phyloP scores from a whole-genome alignment of 345 rosid genomes.

The Ricinus communis region DNA sequence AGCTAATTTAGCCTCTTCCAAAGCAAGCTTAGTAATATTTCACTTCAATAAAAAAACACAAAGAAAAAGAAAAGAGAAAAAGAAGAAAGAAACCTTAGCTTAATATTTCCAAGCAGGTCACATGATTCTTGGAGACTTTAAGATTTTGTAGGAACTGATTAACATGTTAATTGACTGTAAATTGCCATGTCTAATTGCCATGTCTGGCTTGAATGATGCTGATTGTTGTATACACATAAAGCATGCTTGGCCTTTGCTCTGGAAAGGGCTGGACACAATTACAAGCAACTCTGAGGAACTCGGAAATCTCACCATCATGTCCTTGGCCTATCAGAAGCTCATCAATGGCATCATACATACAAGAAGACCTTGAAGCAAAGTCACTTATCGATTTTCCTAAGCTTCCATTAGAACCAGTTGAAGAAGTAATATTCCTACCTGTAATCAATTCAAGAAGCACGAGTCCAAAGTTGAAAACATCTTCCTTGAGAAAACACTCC shows the following conservation, averaged over 20 bases:
- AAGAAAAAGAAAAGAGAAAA: no score
- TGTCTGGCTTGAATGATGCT: not conserved
- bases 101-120: no score
- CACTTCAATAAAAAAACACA: no score
- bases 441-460: slow-evolving; percentile 27
- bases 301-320: not conserved
- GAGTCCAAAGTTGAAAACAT: slow-evolving; percentile 26
- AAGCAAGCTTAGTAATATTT: no score
- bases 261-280: not conserved
- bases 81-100: no score
- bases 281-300: not conserved
- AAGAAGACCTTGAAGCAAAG: not conserved
- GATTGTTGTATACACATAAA: slow-evolving; percentile 14
- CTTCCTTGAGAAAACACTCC: slow-evolving; percentile 19
- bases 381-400: not conserved
- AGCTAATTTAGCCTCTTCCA: no score
- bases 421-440: not conserved
- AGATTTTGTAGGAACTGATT: no score
- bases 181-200: not conserved
- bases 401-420: not conserved
- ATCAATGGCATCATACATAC: not conserved
- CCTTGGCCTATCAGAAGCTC: not conserved
- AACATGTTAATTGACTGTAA: no score
- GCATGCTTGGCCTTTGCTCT: slow-evolving; percentile 2
- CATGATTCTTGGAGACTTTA: no score